Evolutionary conservation across 202 grass and related monocot species (phyloP).

Genomic region (Saccharum hybrid): DNA sequence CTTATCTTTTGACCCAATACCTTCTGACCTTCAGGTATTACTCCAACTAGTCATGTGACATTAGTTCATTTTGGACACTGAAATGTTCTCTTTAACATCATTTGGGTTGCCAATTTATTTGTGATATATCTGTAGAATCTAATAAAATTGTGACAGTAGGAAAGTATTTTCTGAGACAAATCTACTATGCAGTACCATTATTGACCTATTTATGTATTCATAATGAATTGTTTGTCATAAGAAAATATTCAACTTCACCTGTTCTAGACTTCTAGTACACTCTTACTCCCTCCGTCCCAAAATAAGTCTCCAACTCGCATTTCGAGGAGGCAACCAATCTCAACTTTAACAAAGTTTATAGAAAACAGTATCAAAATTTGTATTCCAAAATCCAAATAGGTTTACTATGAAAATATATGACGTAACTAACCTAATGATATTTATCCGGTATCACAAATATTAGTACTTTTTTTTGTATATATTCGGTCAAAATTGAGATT

Average conservation of each 20-base stretch:
- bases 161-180: neutral
- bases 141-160: neutral
- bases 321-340: neutral
- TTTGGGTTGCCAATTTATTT: neutral
- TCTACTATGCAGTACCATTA: neutral
- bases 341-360: neutral
- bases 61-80: conserved; percentile 27
- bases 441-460: neutral
- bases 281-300: neutral
- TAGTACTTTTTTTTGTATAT: neutral
- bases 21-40: conserved; percentile 87
- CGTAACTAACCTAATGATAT: neutral
- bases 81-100: neutral
- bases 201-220: neutral
- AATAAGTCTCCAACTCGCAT: neutral
- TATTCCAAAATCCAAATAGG: neutral
- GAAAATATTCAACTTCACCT: neutral
- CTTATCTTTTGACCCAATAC: conserved; percentile 96
- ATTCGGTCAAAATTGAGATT: neutral
- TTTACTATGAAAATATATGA: neutral
- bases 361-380: neutral
- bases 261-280: neutral
- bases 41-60: neutral
- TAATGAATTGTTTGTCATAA: neutral
- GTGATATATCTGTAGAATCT: neutral